A percentile compares a stretch with the other conserved stretches of the same genome.
Evolutionary conservation across 805 yeast species (phyloP).

Genomic region (Blastobotrys chiropterorum): DNA sequence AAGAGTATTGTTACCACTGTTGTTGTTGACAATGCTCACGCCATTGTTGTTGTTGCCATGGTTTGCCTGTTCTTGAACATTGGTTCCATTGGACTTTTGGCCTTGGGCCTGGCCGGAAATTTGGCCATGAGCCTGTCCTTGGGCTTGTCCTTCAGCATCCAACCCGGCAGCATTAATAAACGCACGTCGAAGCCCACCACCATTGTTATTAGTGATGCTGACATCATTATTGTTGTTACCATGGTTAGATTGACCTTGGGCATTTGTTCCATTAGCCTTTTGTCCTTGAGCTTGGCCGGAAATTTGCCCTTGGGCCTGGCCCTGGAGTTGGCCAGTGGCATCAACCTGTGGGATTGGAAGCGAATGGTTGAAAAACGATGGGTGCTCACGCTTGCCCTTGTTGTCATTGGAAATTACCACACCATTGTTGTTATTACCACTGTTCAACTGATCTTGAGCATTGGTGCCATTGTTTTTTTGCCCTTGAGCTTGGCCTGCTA

Average conservation of each 20-base stretch:
- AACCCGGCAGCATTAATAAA: too few relatives aligned
- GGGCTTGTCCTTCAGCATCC: too few relatives aligned
- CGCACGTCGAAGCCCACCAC: too few relatives aligned
- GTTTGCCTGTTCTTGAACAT: not conserved
- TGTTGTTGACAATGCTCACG: not conserved
- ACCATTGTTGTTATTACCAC: not conserved
- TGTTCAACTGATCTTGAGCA: not conserved
- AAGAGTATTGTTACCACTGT: not conserved
- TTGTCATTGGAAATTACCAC: not conserved
- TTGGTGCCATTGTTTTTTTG: not conserved
- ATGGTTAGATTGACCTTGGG: not conserved
- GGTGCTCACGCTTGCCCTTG: not conserved
- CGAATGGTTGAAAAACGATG: not conserved
- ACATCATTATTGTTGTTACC: not conserved
- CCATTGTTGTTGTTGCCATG: not conserved
- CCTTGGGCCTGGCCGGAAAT: not conserved
- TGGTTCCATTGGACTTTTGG: not conserved
- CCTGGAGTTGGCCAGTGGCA: not conserved
- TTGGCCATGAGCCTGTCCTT: not conserved
- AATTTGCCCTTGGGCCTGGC: not conserved
- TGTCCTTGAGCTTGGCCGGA: not conserved
- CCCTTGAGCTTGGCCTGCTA: not conserved
- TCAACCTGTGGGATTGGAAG: not conserved
- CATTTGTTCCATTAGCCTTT: not conserved
- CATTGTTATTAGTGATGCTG: not conserved